Percentiles rank a stretch among this genome's conserved stretches.
These are phyloP conservation scores for Cryoendolithus antarcticus DNA, from an alignment of 2,329 filamentous ascomycete species.

Conservation along the genomic window DNA sequence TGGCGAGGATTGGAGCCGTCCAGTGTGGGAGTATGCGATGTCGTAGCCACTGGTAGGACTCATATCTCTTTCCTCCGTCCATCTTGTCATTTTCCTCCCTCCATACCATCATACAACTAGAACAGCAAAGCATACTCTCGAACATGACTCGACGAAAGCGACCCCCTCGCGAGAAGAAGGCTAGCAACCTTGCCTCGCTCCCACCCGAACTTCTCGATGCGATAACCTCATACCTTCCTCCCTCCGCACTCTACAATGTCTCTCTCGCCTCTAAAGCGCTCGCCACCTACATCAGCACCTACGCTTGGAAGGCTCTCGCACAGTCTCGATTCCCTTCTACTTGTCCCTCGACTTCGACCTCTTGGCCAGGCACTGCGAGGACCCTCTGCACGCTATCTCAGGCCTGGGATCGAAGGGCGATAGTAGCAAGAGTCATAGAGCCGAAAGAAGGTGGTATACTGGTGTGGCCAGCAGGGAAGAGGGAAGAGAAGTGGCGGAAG, in stretches of 20 bases:
- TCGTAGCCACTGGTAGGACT: no score
- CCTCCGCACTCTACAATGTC: conserved; percentile 32
- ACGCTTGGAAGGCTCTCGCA: conserved; percentile 38
- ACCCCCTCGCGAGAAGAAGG: no score
- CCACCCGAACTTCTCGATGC: conserved; percentile 28
- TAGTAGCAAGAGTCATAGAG: conserved; percentile 42
- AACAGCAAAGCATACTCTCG: no score
- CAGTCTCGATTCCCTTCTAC: conserved; percentile 36
- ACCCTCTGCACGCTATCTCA: conserved; percentile 44
- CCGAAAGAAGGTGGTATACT: conserved; percentile 25
- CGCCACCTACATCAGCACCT: conserved; percentile 31
- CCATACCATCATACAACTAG: no score
- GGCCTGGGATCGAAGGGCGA: conserved; percentile 44
- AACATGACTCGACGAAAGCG: no score
- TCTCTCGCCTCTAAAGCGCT: conserved; percentile 35
- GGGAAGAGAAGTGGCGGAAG: conserved; percentile 26
- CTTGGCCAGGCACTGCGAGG: conserved; percentile 38
- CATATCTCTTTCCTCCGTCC: no score
- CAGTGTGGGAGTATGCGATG: no score
- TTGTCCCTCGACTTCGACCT: conserved; percentile 19
- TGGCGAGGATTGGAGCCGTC: no score
- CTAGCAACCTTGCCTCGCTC: conserved; percentile 7
- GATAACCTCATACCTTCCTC: conserved; percentile 29
- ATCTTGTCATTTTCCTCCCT: no score
- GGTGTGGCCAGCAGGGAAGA: conserved; percentile 16